phyloP scores from a whole-genome alignment of 352 stramenopile species.

The Phytophthora sojae region DNA sequence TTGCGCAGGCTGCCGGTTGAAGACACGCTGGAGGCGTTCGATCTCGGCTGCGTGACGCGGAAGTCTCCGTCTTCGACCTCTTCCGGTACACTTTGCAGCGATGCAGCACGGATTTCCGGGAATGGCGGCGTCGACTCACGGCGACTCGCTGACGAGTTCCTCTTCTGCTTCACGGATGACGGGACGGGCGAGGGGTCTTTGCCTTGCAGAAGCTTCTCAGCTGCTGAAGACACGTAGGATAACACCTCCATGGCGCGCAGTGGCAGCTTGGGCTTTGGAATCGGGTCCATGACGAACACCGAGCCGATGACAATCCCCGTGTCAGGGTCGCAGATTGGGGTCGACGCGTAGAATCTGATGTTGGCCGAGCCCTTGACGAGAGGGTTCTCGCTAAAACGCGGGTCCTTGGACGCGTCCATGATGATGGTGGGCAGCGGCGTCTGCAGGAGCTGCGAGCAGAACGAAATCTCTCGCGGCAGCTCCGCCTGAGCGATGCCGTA shows the following conservation, averaged over 20 bases:
- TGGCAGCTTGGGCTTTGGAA: slow-evolving; percentile 58
- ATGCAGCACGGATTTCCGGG: slow-evolving; percentile 41
- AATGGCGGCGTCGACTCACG: slow-evolving; percentile 32
- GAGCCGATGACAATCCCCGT: slow-evolving; percentile 72
- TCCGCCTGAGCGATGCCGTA: slow-evolving; percentile 73
- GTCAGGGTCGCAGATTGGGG: slow-evolving; percentile 68
- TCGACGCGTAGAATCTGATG: slow-evolving; percentile 94
- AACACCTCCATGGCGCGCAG: slow-evolving; percentile 69
- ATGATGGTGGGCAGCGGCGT: slow-evolving; percentile 70
- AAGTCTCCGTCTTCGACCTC: slow-evolving; percentile 57
- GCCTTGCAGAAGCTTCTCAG: slow-evolving; percentile 59
- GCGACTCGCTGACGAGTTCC: slow-evolving; percentile 24
- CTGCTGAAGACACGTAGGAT: slow-evolving; percentile 63
- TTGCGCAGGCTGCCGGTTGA: slow-evolving; percentile 22
- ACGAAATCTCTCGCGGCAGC: slow-evolving; percentile 66
- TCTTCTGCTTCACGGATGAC: slow-evolving; percentile 35
- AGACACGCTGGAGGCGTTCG: slow-evolving; percentile 35
- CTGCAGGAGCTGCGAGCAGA: slow-evolving; percentile 68
- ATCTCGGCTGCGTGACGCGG: slow-evolving; percentile 25
- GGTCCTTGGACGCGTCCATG: slow-evolving; percentile 84
- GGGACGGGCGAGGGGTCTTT: slow-evolving; percentile 13
- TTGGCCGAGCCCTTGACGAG: slow-evolving; percentile 88
- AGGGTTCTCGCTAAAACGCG: slow-evolving; percentile 85
- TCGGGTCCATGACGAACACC: slow-evolving; percentile 85
- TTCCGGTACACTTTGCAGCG: slow-evolving; percentile 53